These are phyloP conservation scores for Hypoxylon intermedium DNA, from an alignment of 495 filamentous ascomycete genomes.

Conservation along the genomic window DNA sequence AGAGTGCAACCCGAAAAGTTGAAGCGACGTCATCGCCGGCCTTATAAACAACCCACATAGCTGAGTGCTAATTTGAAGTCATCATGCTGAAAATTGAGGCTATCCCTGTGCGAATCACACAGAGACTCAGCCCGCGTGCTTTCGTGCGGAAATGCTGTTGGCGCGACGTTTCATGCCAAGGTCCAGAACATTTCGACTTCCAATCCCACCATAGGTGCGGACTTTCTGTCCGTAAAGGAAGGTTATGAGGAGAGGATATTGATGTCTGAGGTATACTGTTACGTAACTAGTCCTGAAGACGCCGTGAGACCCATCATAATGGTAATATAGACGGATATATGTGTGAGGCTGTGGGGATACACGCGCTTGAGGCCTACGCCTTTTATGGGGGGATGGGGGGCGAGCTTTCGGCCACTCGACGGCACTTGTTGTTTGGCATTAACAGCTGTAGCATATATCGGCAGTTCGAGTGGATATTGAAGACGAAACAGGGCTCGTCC, in stretches of 20 bases:
- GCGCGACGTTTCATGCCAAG: conserved; percentile 22
- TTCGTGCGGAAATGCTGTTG: conserved; percentile 16
- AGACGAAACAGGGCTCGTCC: too few species aligned
- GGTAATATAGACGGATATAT: too few species aligned
- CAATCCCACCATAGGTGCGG: conserved; percentile 10
- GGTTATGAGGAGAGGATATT: not conserved
- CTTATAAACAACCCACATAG: conserved; percentile 5
- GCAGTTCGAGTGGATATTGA: too few species aligned
- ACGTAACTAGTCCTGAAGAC: too few species aligned
- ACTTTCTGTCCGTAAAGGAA: conserved; percentile 4
- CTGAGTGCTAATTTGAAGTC: not conserved
- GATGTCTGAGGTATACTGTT: too few species aligned
- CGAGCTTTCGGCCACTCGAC: not conserved
- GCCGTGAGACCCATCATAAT: too few species aligned
- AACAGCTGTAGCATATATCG: not conserved
- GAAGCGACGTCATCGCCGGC: conserved; percentile 6
- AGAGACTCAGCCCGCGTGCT: conserved; percentile 12
- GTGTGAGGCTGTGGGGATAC: not conserved
- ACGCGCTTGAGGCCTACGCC: not conserved
- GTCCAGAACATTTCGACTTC: conserved; percentile 7
- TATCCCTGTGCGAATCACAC: conserved; percentile 16
- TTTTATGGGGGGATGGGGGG: too few species aligned
- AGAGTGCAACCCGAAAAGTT: not conserved
- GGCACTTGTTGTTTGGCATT: not conserved
- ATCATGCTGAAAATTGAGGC: not conserved